Percentiles rank a stretch among this genome's conserved stretches.
Conservation (phyloP, 2,329 filamentous ascomycete species). For the Penicillium sp. region DNA sequence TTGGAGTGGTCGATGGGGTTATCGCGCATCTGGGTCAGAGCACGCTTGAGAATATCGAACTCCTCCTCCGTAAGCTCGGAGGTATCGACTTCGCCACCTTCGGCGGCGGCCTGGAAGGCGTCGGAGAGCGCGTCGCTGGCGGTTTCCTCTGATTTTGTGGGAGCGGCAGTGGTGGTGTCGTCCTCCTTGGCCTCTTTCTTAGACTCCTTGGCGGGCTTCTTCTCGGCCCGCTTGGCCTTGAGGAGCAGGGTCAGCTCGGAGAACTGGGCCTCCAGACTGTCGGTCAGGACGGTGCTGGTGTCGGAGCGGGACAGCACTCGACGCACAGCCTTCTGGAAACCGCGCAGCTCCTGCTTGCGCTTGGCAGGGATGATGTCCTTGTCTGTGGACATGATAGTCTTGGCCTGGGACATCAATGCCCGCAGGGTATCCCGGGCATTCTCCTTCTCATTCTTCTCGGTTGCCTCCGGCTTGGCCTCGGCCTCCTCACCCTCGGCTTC, state of each 20-base stretch:
- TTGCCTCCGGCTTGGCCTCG: constrained; percentile 28
- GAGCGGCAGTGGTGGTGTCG: constrained; percentile 6
- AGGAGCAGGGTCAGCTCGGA: constrained; percentile 52
- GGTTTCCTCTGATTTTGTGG: constrained; percentile 18
- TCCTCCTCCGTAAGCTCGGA: constrained; percentile 52
- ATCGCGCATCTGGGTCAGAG: constrained; percentile 66
- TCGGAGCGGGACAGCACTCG: constrained; percentile 61
- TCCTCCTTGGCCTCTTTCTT: constrained; percentile 21
- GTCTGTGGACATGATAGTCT: constrained; percentile 58
- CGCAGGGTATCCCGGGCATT: constrained; percentile 53
- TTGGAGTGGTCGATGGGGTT: constrained; percentile 77
- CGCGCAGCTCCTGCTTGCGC: constrained; percentile 73
- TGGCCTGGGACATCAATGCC: constrained; percentile 58
- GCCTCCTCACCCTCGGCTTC: constrained; percentile 30
- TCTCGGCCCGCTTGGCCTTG: constrained; percentile 41
- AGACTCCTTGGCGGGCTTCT: constrained; percentile 25
- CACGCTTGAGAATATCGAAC: constrained; percentile 51
- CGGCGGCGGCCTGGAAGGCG: constrained; percentile 34
- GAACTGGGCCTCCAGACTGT: constrained; percentile 58
- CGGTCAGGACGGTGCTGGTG: constrained; percentile 45
- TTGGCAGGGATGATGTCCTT: constrained; percentile 62
- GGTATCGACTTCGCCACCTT: constrained; percentile 40
- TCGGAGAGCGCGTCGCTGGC: constrained; percentile 35
- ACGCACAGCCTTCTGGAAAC: constrained; percentile 68
- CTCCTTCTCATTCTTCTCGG: constrained; percentile 40